Percentiles rank a stretch among this genome's conserved stretches.
Conservation (phyloP, 192 early-diverging fungal species). For the Coemansia sp. region DNA sequence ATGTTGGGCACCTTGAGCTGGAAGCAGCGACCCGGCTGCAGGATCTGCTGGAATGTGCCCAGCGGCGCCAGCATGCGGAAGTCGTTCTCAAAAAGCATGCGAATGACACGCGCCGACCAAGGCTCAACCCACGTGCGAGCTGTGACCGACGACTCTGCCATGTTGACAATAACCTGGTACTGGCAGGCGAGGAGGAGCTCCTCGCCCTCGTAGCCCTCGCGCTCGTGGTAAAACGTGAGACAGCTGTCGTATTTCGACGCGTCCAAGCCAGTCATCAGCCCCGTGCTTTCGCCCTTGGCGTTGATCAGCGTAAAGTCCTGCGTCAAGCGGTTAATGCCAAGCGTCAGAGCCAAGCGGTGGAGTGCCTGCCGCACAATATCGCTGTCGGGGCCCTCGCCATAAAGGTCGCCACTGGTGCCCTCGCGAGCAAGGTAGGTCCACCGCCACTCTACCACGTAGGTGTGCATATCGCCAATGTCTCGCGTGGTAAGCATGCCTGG, state of each 20-base stretch:
- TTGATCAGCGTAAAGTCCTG: slow-evolving; percentile 53
- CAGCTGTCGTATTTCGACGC: slow-evolving; percentile 44
- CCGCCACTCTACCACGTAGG: slow-evolving; percentile 52
- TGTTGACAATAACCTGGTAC: slow-evolving; percentile 52
- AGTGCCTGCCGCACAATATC: slow-evolving; percentile 52
- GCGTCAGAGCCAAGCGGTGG: slow-evolving; percentile 42
- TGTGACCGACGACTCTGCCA: slow-evolving; percentile 50
- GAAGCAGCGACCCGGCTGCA: slow-evolving; percentile 53
- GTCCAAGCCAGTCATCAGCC: slow-evolving; percentile 28
- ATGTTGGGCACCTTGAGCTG: slow-evolving; percentile 53
- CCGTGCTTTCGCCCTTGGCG: slow-evolving; percentile 51
- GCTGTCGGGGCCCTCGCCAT: slow-evolving; percentile 45
- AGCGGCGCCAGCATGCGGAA: slow-evolving; percentile 45
- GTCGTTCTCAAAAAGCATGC: slow-evolving; percentile 49
- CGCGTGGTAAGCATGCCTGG: slow-evolving; percentile 39
- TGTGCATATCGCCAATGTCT: slow-evolving; percentile 50
- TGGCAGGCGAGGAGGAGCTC: slow-evolving; percentile 45
- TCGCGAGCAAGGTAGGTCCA: slow-evolving; percentile 54
- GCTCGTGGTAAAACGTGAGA: slow-evolving; percentile 51
- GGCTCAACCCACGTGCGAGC: slow-evolving; percentile 53
- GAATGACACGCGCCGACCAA: slow-evolving; percentile 43
- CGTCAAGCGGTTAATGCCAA: slow-evolving; percentile 30
- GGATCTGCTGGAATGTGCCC: slow-evolving; percentile 53
- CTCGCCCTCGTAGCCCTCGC: slow-evolving; percentile 47
- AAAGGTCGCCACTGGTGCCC: slow-evolving; percentile 37